Percentiles rank a stretch among this genome's conserved stretches.
Evolutionary conservation across 2,329 filamentous ascomycete genomes (phyloP).

Genomic region (Fusarium drepaniforme): DNA sequence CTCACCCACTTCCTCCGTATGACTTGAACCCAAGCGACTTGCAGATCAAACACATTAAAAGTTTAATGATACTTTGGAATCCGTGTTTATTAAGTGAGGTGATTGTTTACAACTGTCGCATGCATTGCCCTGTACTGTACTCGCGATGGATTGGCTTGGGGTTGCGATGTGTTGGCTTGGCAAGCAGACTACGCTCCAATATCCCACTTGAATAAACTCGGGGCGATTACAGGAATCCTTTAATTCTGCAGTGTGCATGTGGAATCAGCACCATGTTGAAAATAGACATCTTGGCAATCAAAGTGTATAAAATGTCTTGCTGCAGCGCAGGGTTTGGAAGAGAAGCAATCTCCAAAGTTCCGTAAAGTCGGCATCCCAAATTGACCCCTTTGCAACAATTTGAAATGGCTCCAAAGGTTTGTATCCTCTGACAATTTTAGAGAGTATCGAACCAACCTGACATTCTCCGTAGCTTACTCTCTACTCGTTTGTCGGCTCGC

Average conservation of each 20-base stretch:
- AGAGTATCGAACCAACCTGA: background rate
- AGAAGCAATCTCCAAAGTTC: background rate
- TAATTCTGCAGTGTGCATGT: background rate
- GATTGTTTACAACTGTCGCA: background rate
- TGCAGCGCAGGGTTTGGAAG: background rate
- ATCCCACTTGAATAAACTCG: background rate
- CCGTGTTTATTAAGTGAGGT: background rate
- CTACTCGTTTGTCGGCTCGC: constrained; percentile 31
- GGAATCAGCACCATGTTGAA: background rate
- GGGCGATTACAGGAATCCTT: background rate
- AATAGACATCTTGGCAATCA: background rate
- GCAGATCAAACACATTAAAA: background rate
- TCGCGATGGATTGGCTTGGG: background rate
- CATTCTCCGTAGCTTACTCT: constrained; percentile 18
- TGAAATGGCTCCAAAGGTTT: background rate
- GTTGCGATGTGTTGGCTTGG: background rate
- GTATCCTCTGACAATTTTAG: background rate
- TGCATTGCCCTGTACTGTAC: background rate
- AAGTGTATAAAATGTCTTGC: background rate
- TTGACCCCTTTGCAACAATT: background rate
- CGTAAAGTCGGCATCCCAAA: background rate
- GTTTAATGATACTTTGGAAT: background rate
- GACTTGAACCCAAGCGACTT: background rate
- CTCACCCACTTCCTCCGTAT: background rate
- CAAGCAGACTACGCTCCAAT: background rate